Percentiles rank a stretch among this genome's conserved stretches.
Conservation (phyloP, 2,329 filamentous ascomycete genomes). For the Colletotrichum theobromicola region DNA sequence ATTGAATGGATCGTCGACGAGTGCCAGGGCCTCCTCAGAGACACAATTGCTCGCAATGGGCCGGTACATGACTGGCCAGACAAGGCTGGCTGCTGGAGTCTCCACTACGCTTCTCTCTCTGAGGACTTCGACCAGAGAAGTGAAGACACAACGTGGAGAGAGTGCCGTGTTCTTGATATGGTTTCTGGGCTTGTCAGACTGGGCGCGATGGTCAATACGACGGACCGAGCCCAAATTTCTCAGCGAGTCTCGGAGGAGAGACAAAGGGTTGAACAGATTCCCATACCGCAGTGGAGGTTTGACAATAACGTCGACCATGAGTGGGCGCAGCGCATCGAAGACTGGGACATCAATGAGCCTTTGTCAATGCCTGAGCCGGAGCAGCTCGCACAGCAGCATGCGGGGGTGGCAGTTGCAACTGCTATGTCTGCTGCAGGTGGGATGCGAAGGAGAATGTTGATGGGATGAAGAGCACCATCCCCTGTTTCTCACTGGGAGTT, state of each 20-base stretch:
- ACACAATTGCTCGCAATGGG: background rate
- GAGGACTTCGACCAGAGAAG: background rate
- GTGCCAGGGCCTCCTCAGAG: background rate
- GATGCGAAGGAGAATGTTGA: background rate
- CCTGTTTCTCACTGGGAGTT: background rate
- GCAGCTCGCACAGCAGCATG: background rate
- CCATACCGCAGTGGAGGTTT: background rate
- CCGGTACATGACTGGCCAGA: background rate
- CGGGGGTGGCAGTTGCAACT: background rate
- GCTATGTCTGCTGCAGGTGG: background rate
- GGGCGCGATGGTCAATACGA: background rate
- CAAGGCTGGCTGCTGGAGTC: background rate
- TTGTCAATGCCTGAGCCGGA: background rate
- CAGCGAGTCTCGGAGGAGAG: background rate
- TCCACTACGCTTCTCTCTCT: background rate
- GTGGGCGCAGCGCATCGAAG: background rate
- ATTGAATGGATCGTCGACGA: background rate
- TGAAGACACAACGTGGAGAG: no score
- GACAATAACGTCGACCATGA: background rate
- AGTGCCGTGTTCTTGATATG: no score
- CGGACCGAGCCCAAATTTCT: background rate
- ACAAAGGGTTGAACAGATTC: background rate
- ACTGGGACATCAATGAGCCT: background rate
- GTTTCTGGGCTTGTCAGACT: background rate
- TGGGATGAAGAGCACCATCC: background rate